A percentile compares a stretch with the other conserved stretches of the same genome.
phyloP scores from a whole-genome alignment of 139 green algal species.

The Chlorella sp. region DNA sequence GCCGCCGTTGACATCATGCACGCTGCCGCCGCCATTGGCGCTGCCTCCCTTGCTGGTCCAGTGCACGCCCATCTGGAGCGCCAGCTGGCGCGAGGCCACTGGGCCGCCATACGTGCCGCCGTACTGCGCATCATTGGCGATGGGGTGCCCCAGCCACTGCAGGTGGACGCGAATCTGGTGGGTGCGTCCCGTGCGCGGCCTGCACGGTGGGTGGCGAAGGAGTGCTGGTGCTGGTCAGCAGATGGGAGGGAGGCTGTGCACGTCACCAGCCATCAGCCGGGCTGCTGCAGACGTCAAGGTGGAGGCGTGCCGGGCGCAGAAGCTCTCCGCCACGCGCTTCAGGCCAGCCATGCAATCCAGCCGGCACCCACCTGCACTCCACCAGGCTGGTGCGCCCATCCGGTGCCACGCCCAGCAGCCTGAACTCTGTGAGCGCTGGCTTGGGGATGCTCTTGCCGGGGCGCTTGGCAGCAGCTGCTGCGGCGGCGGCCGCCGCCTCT shows the following conservation, averaged over 20 bases:
- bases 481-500: not conserved
- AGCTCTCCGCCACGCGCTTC: too few species aligned
- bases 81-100: not conserved
- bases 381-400: conserved; percentile 76
- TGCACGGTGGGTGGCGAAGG: conserved; percentile 16
- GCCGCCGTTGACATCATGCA: not conserved
- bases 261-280: not conserved
- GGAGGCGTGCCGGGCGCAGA: too few species aligned
- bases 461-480: not conserved
- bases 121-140: conserved; percentile 80
- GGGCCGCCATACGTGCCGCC: conserved; percentile 57
- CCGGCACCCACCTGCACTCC: conserved; percentile 53
- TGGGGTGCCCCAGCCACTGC: conserved; percentile 68
- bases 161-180: conserved; percentile 85
- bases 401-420: conserved; percentile 47
- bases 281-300: not conserved
- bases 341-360: not conserved
- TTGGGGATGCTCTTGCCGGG: conserved; percentile 19
- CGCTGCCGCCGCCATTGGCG: not conserved
- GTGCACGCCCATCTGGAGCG: conserved; percentile 23
- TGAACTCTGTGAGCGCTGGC: conserved; percentile 59
- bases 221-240: too few species aligned
- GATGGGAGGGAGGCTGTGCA: not conserved
- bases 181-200: conserved; percentile 67
- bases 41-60: conserved; percentile 6